Evolutionary conservation across 306 rosid species (phyloP).

Genomic region (Acacia confusa): DNA sequence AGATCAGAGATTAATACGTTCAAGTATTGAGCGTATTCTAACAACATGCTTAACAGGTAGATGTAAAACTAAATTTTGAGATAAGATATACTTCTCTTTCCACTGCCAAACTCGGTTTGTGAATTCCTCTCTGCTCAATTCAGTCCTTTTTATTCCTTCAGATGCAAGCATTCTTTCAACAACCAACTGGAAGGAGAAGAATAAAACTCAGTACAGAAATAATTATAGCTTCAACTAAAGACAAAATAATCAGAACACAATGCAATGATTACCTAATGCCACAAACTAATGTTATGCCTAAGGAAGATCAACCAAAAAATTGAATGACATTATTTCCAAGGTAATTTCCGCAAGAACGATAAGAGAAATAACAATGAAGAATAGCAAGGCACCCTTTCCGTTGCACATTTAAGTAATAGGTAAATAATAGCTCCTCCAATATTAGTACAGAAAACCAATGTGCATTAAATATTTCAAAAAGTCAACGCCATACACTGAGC

Average conservation of each 20-base stretch:
- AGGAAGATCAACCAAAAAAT: not conserved
- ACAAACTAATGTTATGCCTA: conserved; percentile 20
- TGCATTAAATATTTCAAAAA: not conserved
- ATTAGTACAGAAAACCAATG: not conserved
- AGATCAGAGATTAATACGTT: no score
- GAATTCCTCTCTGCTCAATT: conserved; percentile 84
- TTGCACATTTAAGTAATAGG: not conserved
- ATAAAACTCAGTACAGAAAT: conserved; percentile 19
- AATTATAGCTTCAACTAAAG: conserved; percentile 23
- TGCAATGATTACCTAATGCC: not conserved
- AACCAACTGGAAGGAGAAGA: conserved; percentile 72
- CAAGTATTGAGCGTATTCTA: no score
- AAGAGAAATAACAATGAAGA: not conserved
- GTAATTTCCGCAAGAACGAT: not conserved
- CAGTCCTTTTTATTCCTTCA: conserved; percentile 83
- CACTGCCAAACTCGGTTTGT: conserved; percentile 88
- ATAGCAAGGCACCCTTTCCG: not conserved
- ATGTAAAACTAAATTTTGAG: conserved; percentile 32
- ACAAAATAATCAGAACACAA: conserved; percentile 23
- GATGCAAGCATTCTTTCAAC: conserved; percentile 95
- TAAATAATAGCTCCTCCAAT: not conserved
- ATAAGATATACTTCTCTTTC: conserved; percentile 82
- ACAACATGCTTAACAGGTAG: conserved; percentile 6
- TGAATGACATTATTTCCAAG: conserved; percentile 12
- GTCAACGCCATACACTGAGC: not conserved